These are phyloP conservation scores for Alliaria petiolata DNA, from an alignment of 345 rosid species.

Conservation along the genomic window DNA sequence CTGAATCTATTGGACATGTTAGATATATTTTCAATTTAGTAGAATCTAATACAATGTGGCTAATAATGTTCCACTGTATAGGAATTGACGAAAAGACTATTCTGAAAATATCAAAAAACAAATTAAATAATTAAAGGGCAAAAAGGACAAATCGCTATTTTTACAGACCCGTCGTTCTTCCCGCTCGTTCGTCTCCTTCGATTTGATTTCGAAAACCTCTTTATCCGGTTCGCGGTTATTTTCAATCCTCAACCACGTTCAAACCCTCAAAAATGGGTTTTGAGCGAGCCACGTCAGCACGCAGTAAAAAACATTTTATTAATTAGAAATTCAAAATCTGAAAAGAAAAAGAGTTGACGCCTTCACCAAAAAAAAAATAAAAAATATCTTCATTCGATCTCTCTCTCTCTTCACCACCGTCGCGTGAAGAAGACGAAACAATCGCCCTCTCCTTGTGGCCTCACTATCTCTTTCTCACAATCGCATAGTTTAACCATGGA, in stretches of 20 bases:
- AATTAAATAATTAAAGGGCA: background rate
- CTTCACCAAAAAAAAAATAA: background rate
- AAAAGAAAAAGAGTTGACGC: background rate
- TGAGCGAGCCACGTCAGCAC: slow-evolving; percentile 18
- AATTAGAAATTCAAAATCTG: slow-evolving; percentile 29
- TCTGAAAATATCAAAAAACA: background rate
- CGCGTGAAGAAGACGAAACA: slow-evolving; percentile 75
- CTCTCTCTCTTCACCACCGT: slow-evolving; percentile 44
- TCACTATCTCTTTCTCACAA: slow-evolving; percentile 22
- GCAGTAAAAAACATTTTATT: background rate
- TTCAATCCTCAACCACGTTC: slow-evolving; percentile 6
- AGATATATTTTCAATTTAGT: background rate
- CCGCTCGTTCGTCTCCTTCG: slow-evolving; percentile 22
- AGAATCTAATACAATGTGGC: background rate
- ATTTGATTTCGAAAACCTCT: slow-evolving; percentile 10
- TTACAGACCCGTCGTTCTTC: slow-evolving; percentile 10
- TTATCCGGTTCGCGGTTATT: slow-evolving; percentile 24
- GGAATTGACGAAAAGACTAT: background rate
- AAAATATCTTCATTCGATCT: slow-evolving; percentile 4
- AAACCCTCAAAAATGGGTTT: background rate
- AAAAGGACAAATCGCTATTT: background rate
- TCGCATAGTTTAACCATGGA: slow-evolving; percentile 12
- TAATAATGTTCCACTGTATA: background rate
- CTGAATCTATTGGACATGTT: background rate
- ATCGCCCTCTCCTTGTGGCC: slow-evolving; percentile 31